A percentile compares a stretch with the other conserved stretches of the same genome.
Evolutionary conservation across 257 asterid genomes (phyloP).

Genomic region (Solanum neorickii): DNA sequence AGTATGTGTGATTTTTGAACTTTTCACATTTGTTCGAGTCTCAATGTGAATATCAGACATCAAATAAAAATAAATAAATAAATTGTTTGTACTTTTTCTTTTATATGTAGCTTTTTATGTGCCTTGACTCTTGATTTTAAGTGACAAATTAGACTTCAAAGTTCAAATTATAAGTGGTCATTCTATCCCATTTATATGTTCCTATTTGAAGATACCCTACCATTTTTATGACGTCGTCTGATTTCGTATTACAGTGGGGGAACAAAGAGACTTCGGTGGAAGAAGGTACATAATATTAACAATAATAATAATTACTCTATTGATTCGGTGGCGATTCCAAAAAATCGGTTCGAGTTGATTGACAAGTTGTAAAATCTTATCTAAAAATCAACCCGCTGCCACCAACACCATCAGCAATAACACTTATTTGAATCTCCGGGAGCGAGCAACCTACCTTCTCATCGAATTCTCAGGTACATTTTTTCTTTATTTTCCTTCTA

Average conservation of each 20-base stretch:
- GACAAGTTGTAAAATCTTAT: slow-evolving; percentile 61
- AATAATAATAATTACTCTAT: slow-evolving; percentile 22
- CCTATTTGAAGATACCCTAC: too few species aligned
- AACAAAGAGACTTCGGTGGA: slow-evolving; percentile 67
- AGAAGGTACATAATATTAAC: slow-evolving; percentile 33
- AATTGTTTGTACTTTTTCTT: too few species aligned
- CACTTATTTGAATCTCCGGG: slow-evolving; percentile 66
- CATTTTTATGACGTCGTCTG: slow-evolving; percentile 5
- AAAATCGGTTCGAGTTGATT: slow-evolving; percentile 25
- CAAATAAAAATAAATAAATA: too few species aligned
- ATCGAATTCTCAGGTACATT: slow-evolving; percentile 39
- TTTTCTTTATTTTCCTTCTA: background rate
- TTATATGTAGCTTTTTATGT: too few species aligned
- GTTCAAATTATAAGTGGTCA: too few species aligned
- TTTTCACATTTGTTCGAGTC: background rate
- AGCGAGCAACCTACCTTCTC: slow-evolving; percentile 60
- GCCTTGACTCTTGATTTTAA: too few species aligned
- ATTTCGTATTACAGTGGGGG: slow-evolving; percentile 86
- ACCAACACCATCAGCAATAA: background rate
- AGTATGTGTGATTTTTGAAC: background rate
- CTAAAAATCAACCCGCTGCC: slow-evolving; percentile 19
- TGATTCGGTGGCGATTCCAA: slow-evolving; percentile 23
- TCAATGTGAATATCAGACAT: background rate
- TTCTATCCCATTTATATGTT: too few species aligned
- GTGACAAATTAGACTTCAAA: too few species aligned